Percentiles rank a stretch among this genome's conserved stretches.
Conservation (phyloP, 108 stramenopile genomes). For the Skeletonema potamos region DNA sequence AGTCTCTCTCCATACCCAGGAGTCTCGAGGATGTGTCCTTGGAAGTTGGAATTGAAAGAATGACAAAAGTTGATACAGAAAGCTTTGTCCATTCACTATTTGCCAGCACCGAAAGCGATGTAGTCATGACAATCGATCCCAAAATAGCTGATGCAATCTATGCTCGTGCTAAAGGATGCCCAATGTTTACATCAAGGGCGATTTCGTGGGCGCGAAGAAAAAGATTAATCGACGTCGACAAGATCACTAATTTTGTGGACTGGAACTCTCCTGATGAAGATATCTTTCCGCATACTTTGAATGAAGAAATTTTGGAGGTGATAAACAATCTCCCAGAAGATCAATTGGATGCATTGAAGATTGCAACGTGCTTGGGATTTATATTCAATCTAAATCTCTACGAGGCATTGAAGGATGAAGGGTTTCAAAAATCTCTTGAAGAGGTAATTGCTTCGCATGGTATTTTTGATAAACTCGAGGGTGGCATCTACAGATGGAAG, state of each 20-base stretch:
- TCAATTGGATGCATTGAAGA: conserved; percentile 32
- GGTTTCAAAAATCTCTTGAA: conserved; percentile 15
- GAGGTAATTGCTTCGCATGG: conserved; percentile 16
- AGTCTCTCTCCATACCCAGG: conserved; percentile 9
- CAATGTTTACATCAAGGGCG: conserved; percentile 27
- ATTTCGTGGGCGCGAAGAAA: conserved; percentile 35
- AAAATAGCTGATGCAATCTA: conserved; percentile 17
- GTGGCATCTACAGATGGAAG: conserved; percentile 20
- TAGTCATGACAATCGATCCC: conserved; percentile 13
- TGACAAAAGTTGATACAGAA: conserved; percentile 19
- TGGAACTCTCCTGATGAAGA: conserved; percentile 16
- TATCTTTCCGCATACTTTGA: conserved; percentile 20
- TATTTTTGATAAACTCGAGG: conserved; percentile 18
- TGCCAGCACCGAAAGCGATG: conserved; percentile 12
- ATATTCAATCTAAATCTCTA: conserved; percentile 18
- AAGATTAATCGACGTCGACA: conserved; percentile 26
- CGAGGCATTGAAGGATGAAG: conserved; percentile 14
- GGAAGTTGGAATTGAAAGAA: conserved; percentile 3
- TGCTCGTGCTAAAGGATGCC: conserved; percentile 32
- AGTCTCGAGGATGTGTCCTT: conserved; percentile 4
- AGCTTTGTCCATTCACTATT: conserved; percentile 17
- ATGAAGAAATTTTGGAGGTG: conserved; percentile 27
- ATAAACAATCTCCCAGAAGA: conserved; percentile 27
- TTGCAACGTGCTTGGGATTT: conserved; percentile 29
- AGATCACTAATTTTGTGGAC: conserved; percentile 19